These are phyloP conservation scores for Cicer bijugum DNA, from an alignment of 306 rosid species.

Conservation along the genomic window DNA sequence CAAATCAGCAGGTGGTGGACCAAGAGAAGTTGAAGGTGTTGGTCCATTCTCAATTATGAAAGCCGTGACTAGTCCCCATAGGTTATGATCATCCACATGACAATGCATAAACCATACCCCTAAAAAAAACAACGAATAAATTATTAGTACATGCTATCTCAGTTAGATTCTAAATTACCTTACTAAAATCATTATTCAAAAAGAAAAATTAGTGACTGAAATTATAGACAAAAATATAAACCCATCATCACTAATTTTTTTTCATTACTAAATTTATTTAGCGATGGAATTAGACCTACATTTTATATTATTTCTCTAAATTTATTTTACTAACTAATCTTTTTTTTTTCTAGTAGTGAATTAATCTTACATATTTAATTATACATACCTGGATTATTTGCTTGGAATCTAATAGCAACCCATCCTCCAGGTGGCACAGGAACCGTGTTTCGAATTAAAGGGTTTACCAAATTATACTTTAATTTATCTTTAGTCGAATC, in stretches of 20 bases:
- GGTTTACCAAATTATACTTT: conserved; percentile 54
- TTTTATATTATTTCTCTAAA: not conserved
- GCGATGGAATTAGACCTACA: too few species aligned
- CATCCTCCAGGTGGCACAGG: conserved; percentile 62
- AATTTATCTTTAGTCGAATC: conserved; percentile 29
- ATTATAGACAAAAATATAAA: too few species aligned
- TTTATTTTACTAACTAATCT: not conserved
- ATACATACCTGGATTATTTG: conserved; percentile 37
- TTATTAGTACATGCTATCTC: not conserved
- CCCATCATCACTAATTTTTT: too few species aligned
- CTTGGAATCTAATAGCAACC: conserved; percentile 60
- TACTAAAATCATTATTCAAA: not conserved
- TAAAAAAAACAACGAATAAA: not conserved
- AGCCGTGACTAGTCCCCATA: conserved; percentile 61
- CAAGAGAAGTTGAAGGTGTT: conserved; percentile 45
- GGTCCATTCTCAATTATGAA: conserved; percentile 38
- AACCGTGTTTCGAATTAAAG: conserved; percentile 55
- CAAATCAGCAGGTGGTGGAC: conserved; percentile 64
- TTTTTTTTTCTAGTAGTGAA: not conserved
- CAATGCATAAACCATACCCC: conserved; percentile 58
- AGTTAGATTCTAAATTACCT: not conserved
- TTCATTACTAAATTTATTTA: too few species aligned
- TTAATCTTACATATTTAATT: not conserved
- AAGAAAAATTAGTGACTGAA: too few species aligned
- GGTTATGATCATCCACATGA: conserved; percentile 58